phyloP scores from a whole-genome alignment of 176 grass and related monocot genomes.

The Luzula sylvatica region DNA sequence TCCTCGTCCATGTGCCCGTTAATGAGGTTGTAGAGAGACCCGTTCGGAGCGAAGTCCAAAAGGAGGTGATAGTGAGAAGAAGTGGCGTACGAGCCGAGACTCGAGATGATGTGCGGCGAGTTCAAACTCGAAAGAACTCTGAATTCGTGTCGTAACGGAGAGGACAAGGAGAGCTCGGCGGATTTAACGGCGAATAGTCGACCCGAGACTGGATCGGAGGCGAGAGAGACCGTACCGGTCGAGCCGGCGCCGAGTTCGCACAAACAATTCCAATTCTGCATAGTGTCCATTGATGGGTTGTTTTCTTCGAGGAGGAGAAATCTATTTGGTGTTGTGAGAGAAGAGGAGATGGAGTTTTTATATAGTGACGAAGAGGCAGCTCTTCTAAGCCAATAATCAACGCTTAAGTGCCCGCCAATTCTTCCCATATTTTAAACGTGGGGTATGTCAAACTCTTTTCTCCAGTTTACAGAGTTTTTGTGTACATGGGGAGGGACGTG shows the following conservation, averaged over 20 bases:
- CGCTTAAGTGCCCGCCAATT: no score
- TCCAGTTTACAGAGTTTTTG: no score
- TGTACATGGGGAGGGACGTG: no score
- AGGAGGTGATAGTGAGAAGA: conserved; percentile 38
- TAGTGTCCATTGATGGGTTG: background rate
- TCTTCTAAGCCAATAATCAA: no score
- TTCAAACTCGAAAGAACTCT: conserved; percentile 24
- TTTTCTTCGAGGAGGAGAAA: background rate
- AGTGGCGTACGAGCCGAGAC: conserved; percentile 28
- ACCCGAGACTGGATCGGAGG: conserved; percentile 34
- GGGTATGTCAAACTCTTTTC: no score
- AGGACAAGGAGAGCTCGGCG: background rate
- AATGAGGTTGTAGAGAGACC: conserved; percentile 42
- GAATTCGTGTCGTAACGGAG: background rate
- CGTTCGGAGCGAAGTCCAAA: conserved; percentile 55
- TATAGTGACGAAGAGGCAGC: background rate
- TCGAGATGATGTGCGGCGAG: conserved; percentile 57
- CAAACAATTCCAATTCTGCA: background rate
- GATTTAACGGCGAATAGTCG: conserved; percentile 56
- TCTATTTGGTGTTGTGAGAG: background rate
- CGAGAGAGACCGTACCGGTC: background rate
- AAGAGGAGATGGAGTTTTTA: background rate
- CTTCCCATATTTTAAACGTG: no score
- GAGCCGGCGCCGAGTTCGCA: background rate
- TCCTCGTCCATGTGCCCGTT: conserved; percentile 32